A percentile compares a stretch with the other conserved stretches of the same genome.
phyloP scores from a whole-genome alignment of 73 alveolate genomes.

The Paramecium octaurelia region DNA sequence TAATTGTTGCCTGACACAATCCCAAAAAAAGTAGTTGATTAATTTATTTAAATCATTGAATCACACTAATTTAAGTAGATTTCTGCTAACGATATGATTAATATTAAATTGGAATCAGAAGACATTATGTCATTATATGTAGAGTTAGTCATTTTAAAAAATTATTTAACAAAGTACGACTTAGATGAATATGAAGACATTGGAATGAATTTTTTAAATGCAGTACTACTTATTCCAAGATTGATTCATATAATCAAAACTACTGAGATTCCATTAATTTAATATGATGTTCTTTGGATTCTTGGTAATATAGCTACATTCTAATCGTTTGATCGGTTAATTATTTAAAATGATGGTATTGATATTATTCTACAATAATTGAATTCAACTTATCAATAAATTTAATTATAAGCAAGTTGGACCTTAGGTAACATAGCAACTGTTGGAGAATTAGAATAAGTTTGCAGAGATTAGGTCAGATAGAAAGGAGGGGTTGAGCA shows the following conservation, averaged over 20 bases:
- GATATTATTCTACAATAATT: neutral
- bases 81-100: neutral
- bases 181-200: neutral
- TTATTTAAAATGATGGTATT: neutral
- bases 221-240: neutral
- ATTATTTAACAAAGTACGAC: neutral
- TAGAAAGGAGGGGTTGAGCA: neutral
- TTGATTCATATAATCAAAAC: neutral
- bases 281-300: neutral
- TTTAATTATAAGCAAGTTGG: neutral
- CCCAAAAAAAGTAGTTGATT: neutral
- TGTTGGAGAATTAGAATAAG: neutral
- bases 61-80: neutral
- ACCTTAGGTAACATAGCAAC: neutral
- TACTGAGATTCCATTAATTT: neutral
- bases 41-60: neutral
- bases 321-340: neutral
- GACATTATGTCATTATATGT: neutral
- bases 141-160: neutral
- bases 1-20: neutral
- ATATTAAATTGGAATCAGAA: neutral
- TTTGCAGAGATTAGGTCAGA: neutral
- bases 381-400: neutral
- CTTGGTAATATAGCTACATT: neutral
- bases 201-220: neutral